Base-by-base conservation (phyloP, 1,139 yeast genomes). In the Candida sojae region DNA sequence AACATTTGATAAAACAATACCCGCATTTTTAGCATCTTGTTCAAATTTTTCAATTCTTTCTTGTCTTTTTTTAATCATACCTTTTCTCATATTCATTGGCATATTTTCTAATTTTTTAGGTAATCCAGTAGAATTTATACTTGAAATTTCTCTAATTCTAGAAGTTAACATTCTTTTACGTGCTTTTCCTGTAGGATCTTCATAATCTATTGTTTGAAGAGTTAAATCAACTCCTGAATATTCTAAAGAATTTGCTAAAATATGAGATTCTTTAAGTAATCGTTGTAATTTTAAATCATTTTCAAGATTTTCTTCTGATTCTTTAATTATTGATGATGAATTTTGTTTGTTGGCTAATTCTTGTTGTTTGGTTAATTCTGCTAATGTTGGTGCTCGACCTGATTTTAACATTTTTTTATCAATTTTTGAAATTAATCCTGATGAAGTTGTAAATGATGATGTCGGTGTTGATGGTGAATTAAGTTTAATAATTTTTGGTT, bases 1-100 rank as follows among this genome's bases (percentile, higher is more conserved):
- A 17, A 77, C 82, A 59, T 77, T 83, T 3, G 91, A 77, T 46
- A 92, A 71, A 23, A 93, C 79, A 51, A 92, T 88, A 7, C 98
- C 98, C 2, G 96, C 96, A 37, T 92, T 92, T 51, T 74, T 79
- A 6, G 99, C 97, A 44, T 88, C 91, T 49, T 77, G 71, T 62
- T 88, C 96, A 60, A 77, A 79, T 59, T 80, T 81, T 6, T 70
- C 62, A 33, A 84, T 79, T 52, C 82, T 79, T 23, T 70, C 65
- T 39, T 76, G 67, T 46, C 85, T 78, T 45, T 84, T 79, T 44
- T 74, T 68, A 36, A 88, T 73, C 86, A 92, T 86, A 2, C 96
- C 96, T 61, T 87, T 88, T 50, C 97, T 78, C 75, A 90, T 83
- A 23, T 79, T 66, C 92, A 93, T 91, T 11, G 99, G 96, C 82